Base-by-base conservation (phyloP, 2,329 filamentous ascomycete species). In the Pyrenophora graminea region DNA sequence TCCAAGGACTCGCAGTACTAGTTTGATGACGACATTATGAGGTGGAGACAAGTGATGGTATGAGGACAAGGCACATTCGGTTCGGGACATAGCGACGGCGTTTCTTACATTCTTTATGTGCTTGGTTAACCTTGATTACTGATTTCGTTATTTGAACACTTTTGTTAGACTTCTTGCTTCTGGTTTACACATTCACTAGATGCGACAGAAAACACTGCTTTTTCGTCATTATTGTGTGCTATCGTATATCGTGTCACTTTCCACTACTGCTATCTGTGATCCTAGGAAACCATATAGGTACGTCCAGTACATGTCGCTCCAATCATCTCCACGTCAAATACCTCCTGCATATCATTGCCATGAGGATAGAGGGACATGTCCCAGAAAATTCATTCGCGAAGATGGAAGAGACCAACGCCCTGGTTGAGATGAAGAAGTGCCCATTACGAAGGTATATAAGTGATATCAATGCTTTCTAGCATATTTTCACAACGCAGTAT, bases 1-100 rank as follows among this genome's bases (percentile, higher is more conserved):
- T 49, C 19, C 19, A 21, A 36, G 40, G 30, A 52, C 13, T 47
- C 45, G 49, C 33, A 17, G 13, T 27, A 25, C 12, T 13, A 9
- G 19, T 21, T 21, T 36, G 23, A 34, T 10, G 23, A 38, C 15
- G 10, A 19, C 18, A 27, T 18, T 17, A 8, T 3, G 27, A 36
- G n/a, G 38, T 17, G 21, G 18, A 30, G 21, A 17, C 9, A 4
- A 6, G 39, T 8, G 23, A 23, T 19, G 30, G 33, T 21, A 42
- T 44, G 32, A 33, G 10, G 18, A 39, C 7, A 34, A 18, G 39
- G 27, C 36, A 48, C 47, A 52, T 45, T 23, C 32, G 39, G 34
- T 43, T 34, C 32, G 31, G 15, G 8, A 19, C 59, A 63, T 57
- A 56, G 61, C 58, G 59, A 53, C 34, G 58, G 59, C 47, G 54